These are phyloP conservation scores for Leccinum incarnatum DNA, from an alignment of 768 basidiomycete genomes.

Conservation along the genomic window DNA sequence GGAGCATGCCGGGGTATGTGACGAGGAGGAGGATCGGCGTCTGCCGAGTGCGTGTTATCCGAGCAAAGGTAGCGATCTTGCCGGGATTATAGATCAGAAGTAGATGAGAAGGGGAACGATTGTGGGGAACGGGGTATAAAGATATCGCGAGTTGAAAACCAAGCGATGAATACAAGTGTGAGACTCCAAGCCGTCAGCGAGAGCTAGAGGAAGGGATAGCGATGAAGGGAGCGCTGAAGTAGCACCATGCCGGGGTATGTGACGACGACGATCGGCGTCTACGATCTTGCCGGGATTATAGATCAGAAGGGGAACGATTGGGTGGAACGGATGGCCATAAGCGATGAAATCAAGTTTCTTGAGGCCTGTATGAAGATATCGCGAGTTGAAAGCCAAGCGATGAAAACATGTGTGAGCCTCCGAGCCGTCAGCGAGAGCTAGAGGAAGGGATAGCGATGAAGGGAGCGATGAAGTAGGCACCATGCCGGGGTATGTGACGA, in stretches of 20 bases:
- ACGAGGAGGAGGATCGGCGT: constrained; percentile 90
- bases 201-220: constrained; percentile 67
- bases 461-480: too few relatives aligned
- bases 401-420: too few relatives aligned
- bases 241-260: constrained; percentile 65
- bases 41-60: constrained; percentile 75
- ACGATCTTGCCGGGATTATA: constrained; percentile 93
- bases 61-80: constrained; percentile 89
- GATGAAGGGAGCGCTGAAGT: constrained; percentile 66
- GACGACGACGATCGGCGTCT: constrained; percentile 77
- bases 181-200: constrained; percentile 86
- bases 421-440: too few relatives aligned
- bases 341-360: constrained; percentile 95
- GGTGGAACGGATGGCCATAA: constrained; percentile 87
- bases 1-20: constrained; percentile 45
- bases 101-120: constrained; percentile 61
- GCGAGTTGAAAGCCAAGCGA: constrained; percentile 77
- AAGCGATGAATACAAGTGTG: constrained; percentile 76
- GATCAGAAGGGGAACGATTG: constrained; percentile 85
- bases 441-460: too few relatives aligned
- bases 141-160: constrained; percentile 94
- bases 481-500: too few relatives aligned
- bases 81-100: constrained; percentile 89
- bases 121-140: constrained; percentile 82
- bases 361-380: constrained; percentile 85